Evolutionary conservation across 225 moss, liverwort and hornwort genomes (phyloP).

Genomic region (Physcomitrium patens): DNA sequence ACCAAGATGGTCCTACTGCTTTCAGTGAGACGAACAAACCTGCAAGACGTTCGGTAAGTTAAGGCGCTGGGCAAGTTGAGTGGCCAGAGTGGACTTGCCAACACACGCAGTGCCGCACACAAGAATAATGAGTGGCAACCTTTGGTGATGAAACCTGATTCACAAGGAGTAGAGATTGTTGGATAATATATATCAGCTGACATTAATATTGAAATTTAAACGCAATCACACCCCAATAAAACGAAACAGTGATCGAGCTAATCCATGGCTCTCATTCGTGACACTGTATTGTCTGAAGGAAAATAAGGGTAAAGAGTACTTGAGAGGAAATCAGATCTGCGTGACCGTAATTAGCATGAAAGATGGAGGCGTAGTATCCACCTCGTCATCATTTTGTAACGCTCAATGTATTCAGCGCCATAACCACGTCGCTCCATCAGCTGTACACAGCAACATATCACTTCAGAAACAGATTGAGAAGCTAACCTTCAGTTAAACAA

Average conservation of each 20-base stretch:
- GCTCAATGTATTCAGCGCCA: constrained; percentile 73
- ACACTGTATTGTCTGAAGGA: background rate
- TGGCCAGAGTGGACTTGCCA: constrained; percentile 85
- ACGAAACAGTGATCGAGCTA: background rate
- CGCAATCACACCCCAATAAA: background rate
- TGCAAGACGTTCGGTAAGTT: constrained; percentile 86
- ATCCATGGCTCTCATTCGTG: background rate
- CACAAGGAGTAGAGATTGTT: background rate
- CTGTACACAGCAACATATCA: constrained; percentile 36
- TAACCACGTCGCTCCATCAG: constrained; percentile 84
- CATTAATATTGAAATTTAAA: background rate
- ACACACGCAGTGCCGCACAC: constrained; percentile 85
- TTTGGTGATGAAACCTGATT: constrained; percentile 83
- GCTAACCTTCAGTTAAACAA: background rate
- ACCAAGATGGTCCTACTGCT: background rate
- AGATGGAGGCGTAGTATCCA: constrained; percentile 11
- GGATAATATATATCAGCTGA: background rate
- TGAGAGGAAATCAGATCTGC: background rate
- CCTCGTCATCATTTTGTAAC: constrained; percentile 94
- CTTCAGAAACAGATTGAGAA: background rate
- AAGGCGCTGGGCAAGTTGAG: constrained; percentile 83
- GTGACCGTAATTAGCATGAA: background rate
- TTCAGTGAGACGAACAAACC: constrained; percentile 33
- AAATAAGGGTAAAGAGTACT: background rate
- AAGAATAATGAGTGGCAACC: constrained; percentile 78